Conservation (phyloP, 345 rosid genomes). For the Lepidium sativum region DNA sequence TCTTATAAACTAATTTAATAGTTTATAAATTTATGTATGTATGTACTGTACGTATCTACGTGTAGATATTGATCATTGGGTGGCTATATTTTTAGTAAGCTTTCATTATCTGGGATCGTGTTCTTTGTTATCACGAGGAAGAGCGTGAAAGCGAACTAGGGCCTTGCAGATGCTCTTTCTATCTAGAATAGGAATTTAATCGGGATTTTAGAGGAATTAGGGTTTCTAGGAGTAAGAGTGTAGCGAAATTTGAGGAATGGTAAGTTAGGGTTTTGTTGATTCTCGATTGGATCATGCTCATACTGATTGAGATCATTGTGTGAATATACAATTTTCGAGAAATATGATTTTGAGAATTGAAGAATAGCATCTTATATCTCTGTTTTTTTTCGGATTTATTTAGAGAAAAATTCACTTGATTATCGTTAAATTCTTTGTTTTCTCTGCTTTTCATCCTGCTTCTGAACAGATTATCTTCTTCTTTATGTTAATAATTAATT, state of each 20-base stretch:
- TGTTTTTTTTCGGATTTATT: neutral
- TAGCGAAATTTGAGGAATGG: slow-evolving; percentile 32
- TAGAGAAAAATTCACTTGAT: neutral
- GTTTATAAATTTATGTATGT: neutral
- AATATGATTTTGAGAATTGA: slow-evolving; percentile 34
- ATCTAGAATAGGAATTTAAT: slow-evolving; percentile 13
- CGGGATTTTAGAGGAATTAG: slow-evolving; percentile 17
- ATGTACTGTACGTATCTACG: slow-evolving; percentile 22
- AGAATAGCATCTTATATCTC: slow-evolving; percentile 37
- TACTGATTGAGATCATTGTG: slow-evolving; percentile 11
- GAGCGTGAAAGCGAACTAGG: no score
- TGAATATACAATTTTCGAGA: slow-evolving; percentile 34
- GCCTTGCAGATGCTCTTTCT: no score
- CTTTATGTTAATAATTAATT: no score
- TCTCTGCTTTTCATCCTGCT: neutral
- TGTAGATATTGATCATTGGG: slow-evolving; percentile 13
- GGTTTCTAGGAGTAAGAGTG: slow-evolving; percentile 21
- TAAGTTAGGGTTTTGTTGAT: slow-evolving; percentile 18
- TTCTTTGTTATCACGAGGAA: no score
- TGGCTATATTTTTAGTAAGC: slow-evolving; percentile 3
- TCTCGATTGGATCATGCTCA: neutral
- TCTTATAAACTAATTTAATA: neutral
- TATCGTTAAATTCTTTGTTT: slow-evolving; percentile 18
- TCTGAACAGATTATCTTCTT: no score
- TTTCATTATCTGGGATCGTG: neutral